Evolutionary conservation across 306 rosid species (phyloP).

Genomic region (Amphicarpaea edgeworthii): DNA sequence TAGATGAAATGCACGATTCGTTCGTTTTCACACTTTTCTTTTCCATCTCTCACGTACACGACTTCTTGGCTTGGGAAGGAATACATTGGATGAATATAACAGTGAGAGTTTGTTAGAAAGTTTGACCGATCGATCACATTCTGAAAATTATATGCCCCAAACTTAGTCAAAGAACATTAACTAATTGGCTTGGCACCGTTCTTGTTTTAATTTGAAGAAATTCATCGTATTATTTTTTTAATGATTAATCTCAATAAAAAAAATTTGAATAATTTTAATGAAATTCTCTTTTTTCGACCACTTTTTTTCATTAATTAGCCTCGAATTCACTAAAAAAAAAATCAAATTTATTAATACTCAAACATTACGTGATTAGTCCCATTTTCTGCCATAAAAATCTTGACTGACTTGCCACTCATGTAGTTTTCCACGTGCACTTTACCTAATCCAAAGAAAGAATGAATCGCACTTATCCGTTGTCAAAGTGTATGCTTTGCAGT

Average conservation of each 20-base stretch:
- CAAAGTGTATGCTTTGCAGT: background rate
- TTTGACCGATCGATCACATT: constrained; percentile 41
- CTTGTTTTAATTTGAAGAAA: background rate
- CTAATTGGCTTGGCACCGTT: background rate
- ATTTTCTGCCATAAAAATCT: background rate
- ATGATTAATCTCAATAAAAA: too few relatives aligned
- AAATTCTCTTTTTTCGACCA: too few relatives aligned
- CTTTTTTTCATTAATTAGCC: too few relatives aligned
- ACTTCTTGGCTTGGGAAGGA: background rate
- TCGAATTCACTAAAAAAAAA: too few relatives aligned
- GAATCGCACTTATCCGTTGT: background rate
- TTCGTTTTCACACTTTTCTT: background rate
- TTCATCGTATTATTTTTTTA: background rate
- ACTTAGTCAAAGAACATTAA: background rate
- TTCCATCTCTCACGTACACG: background rate
- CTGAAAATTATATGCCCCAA: constrained; percentile 30
- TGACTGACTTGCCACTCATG: background rate
- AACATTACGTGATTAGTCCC: background rate
- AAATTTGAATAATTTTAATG: too few relatives aligned
- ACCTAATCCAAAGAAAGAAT: background rate
- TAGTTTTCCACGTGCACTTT: constrained; percentile 28
- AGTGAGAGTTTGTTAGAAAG: constrained; percentile 42
- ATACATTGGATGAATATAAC: constrained; percentile 25
- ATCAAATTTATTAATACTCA: too few relatives aligned
- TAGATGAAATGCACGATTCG: background rate